Evolutionary conservation across 306 rosid genomes (phyloP).

Genomic region (Quercus gilva): DNA sequence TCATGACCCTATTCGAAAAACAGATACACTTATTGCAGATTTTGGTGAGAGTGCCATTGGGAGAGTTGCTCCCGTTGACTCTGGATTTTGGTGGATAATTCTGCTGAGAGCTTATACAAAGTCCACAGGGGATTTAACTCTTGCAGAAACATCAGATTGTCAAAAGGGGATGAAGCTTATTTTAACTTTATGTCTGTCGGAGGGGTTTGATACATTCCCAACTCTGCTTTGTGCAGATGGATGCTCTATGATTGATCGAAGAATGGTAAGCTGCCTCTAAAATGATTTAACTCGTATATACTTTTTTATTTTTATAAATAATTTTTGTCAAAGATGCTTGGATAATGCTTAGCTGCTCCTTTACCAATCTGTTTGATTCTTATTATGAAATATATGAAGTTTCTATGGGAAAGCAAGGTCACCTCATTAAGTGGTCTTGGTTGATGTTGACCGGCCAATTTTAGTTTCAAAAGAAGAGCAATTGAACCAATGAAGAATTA

Average conservation of each 20-base stretch:
- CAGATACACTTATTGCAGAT: slow-evolving; percentile 81
- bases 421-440: neutral
- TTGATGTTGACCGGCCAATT: neutral
- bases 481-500: neutral
- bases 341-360: neutral
- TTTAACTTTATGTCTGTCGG: slow-evolving; percentile 78
- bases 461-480: neutral
- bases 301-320: neutral
- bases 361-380: neutral
- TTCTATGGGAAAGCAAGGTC: neutral
- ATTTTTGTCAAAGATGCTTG: neutral
- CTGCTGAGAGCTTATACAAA: slow-evolving; percentile 88
- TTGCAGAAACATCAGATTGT: slow-evolving; percentile 72
- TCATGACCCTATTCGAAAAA: slow-evolving; percentile 70
- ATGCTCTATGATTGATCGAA: slow-evolving; percentile 83
- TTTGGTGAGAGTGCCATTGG: slow-evolving; percentile 97
- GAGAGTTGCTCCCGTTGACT: slow-evolving; percentile 95
- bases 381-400: neutral
- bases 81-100: slow-evolving; percentile 98
- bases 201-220: slow-evolving; percentile 92
- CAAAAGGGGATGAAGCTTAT: slow-evolving; percentile 93
- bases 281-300: neutral
- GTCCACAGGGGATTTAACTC: slow-evolving; percentile 77
- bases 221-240: slow-evolving; percentile 95
- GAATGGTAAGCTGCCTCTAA: slow-evolving; percentile 63